These are phyloP conservation scores for Brassica rapa DNA, from an alignment of 345 rosid genomes.

Conservation along the genomic window DNA sequence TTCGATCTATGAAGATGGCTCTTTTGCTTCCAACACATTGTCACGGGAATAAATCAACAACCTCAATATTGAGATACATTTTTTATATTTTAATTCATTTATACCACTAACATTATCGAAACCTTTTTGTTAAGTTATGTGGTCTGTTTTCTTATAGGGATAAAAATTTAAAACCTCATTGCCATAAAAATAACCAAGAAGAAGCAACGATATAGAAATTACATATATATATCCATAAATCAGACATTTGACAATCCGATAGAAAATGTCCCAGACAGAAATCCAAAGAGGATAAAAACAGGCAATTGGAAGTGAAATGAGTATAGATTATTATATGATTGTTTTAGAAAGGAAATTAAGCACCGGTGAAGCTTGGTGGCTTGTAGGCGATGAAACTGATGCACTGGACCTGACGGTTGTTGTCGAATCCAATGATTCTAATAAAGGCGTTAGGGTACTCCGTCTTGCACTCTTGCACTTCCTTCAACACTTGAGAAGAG, in stretches of 20 bases:
- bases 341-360: neutral
- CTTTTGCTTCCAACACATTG: no score
- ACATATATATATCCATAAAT: neutral
- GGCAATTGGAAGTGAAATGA: neutral
- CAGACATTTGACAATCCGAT: neutral
- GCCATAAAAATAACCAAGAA: neutral
- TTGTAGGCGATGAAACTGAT: neutral
- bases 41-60: no score
- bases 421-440: neutral
- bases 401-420: neutral
- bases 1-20: no score
- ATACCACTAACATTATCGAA: neutral
- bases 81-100: no score
- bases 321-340: neutral
- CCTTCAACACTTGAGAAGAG: neutral
- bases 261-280: neutral
- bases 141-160: neutral
- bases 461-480: neutral
- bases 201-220: neutral
- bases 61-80: no score
- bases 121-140: slow-evolving; percentile 1
- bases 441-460: slow-evolving; percentile 1
- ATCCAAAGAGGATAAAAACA: neutral
- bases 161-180: neutral
- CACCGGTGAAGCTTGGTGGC: neutral